These are phyloP conservation scores for Yamagishiella unicocca DNA, from an alignment of 139 green algal genomes.

Conservation along the genomic window DNA sequence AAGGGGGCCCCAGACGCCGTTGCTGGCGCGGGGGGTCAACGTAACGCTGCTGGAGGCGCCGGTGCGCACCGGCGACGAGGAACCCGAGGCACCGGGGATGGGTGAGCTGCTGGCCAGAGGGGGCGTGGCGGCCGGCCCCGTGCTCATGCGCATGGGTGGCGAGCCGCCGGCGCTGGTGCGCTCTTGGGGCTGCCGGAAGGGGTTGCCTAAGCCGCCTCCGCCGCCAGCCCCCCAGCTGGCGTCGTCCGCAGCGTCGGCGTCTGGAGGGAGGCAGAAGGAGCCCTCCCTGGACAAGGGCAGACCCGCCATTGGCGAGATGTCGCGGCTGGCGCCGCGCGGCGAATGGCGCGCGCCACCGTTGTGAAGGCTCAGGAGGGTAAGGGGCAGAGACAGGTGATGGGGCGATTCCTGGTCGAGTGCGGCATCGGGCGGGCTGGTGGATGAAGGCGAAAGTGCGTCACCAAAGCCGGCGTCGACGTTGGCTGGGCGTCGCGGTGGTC, in stretches of 20 bases:
- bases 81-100: too few species aligned
- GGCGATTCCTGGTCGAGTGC: not conserved
- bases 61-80: too few species aligned
- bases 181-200: not conserved
- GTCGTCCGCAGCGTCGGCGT: not conserved
- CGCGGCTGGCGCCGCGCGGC: not conserved
- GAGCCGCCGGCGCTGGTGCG: not conserved
- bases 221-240: too few species aligned
- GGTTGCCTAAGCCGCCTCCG: too few species aligned
- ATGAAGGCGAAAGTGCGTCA: too few species aligned
- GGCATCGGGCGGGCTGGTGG: too few species aligned
- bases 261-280: not conserved
- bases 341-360: constrained; percentile 21
- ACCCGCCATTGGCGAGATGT: not conserved
- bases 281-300: constrained; percentile 10
- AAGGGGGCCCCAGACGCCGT: too few species aligned
- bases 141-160: not conserved
- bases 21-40: too few species aligned
- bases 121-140: too few species aligned
- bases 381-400: not conserved
- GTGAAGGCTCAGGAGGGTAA: constrained; percentile 24
- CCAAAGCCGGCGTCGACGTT: not conserved
- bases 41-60: too few species aligned
- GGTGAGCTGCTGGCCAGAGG: too few species aligned
- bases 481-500: not conserved